phyloP scores from a whole-genome alignment of 768 basidiomycete species.

The Leccinum boreale region DNA sequence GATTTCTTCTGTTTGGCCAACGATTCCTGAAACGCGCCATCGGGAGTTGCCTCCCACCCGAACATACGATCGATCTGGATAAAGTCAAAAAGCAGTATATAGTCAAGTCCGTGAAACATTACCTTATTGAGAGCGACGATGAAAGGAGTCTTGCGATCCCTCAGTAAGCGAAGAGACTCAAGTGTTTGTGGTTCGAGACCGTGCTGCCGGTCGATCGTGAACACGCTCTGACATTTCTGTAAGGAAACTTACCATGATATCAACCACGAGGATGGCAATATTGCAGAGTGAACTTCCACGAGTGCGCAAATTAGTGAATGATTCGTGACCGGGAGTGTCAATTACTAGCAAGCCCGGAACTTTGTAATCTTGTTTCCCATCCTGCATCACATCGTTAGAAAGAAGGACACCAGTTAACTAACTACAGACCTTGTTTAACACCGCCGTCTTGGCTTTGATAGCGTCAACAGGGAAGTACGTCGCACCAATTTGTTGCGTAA shows the following conservation, averaged over 20 bases:
- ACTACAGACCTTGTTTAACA: slow-evolving; percentile 75
- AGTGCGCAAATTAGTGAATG: slow-evolving; percentile 93
- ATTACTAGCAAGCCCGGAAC: slow-evolving; percentile 95
- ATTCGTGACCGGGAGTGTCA: slow-evolving; percentile 99
- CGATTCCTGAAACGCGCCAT: slow-evolving; percentile 91
- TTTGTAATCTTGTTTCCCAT: slow-evolving; percentile 86
- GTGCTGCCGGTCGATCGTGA: slow-evolving; percentile 53
- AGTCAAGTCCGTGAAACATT: slow-evolving; percentile 1
- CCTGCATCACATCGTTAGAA: slow-evolving; percentile 39
- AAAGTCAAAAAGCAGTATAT: slow-evolving; percentile 6
- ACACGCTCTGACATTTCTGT: background rate
- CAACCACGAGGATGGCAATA: slow-evolving; percentile 97
- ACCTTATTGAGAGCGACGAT: slow-evolving; percentile 98
- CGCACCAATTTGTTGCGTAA: slow-evolving; percentile 99
- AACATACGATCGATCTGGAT: slow-evolving; percentile 94
- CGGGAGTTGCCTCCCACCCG: slow-evolving; percentile 87
- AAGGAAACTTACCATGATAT: slow-evolving; percentile 77
- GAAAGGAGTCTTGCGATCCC: slow-evolving; percentile 95
- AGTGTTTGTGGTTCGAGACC: slow-evolving; percentile 97
- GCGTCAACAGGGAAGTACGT: slow-evolving; percentile 98
- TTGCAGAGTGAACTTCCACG: slow-evolving; percentile 97
- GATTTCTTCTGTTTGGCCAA: slow-evolving; percentile 74
- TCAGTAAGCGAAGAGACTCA: slow-evolving; percentile 88
- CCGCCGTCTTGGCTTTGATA: slow-evolving; percentile 87
- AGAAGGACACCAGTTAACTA: background rate